phyloP scores from a whole-genome alignment of 2,329 filamentous ascomycete species.

The Chaetomium sp. region DNA sequence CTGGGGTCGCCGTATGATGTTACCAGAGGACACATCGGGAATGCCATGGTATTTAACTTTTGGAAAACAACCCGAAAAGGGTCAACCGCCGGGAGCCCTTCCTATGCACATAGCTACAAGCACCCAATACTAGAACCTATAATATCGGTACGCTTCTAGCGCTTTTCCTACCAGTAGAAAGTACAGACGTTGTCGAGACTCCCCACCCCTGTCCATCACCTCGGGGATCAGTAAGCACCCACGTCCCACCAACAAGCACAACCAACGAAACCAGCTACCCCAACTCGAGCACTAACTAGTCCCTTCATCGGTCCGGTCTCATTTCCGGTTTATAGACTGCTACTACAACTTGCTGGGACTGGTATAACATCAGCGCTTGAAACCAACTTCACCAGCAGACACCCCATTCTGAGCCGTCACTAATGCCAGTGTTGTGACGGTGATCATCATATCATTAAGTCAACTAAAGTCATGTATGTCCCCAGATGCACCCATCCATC shows the following conservation, averaged over 20 bases:
- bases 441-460: background rate
- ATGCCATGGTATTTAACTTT: background rate
- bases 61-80: too few relatives aligned
- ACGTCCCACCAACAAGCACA: background rate
- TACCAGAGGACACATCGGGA: background rate
- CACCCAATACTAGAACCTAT: background rate
- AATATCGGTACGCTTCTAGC: background rate
- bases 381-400: background rate
- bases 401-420: background rate
- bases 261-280: background rate
- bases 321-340: background rate
- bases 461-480: background rate
- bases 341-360: background rate
- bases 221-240: background rate
- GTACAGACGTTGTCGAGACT: background rate
- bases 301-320: background rate
- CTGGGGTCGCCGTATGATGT: too few relatives aligned
- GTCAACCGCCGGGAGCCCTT: too few relatives aligned
- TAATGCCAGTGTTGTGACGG: background rate
- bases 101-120: background rate
- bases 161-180: background rate
- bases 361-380: background rate
- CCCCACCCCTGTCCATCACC: constrained; percentile 38
- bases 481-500: background rate
- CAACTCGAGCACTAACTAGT: background rate